A percentile compares a stretch with the other conserved stretches of the same genome.
These are phyloP conservation scores for Trichomonascaceae sp. DNA, from an alignment of 1,139 yeast species.

Conservation along the genomic window DNA sequence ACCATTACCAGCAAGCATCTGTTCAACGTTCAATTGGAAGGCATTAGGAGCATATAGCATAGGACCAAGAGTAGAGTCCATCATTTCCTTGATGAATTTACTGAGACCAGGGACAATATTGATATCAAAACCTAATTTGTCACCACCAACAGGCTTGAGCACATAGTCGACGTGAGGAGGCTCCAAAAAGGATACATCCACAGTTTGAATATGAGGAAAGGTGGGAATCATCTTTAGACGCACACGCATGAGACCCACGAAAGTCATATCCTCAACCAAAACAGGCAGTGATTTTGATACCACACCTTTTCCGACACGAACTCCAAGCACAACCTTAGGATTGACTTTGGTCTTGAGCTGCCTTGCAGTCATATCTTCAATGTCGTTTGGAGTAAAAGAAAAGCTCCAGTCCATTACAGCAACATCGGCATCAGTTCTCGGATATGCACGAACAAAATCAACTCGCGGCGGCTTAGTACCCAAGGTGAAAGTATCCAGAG, in stretches of 20 bases:
- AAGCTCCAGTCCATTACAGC: constrained; percentile 94
- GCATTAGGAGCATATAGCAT: constrained; percentile 83
- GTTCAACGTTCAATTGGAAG: constrained; percentile 87
- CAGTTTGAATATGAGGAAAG: constrained; percentile 89
- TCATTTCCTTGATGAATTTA: constrained; percentile 76
- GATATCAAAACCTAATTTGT: constrained; percentile 79
- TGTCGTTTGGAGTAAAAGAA: constrained; percentile 85
- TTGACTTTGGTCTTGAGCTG: constrained; percentile 79
- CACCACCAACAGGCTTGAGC: constrained; percentile 67
- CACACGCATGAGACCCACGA: constrained; percentile 64
- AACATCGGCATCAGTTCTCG: constrained; percentile 81
- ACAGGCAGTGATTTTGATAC: constrained; percentile 37
- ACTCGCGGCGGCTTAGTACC: constrained; percentile 95
- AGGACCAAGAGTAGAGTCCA: constrained; percentile 80
- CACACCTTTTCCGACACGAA: constrained; percentile 38
- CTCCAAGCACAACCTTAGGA: constrained; percentile 51
- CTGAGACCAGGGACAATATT: constrained; percentile 80
- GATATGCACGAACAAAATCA: constrained; percentile 81
- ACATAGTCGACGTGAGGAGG: constrained; percentile 85
- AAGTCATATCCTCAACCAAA: constrained; percentile 46
- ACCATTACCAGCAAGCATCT: constrained; percentile 69
- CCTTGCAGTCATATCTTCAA: constrained; percentile 73
- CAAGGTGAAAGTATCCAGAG: constrained; percentile 83
- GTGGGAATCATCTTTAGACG: constrained; percentile 83
- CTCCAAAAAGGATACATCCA: constrained; percentile 75